Evolutionary conservation across 345 rosid species (phyloP).

Genomic region (Eucalyptus cloeziana): DNA sequence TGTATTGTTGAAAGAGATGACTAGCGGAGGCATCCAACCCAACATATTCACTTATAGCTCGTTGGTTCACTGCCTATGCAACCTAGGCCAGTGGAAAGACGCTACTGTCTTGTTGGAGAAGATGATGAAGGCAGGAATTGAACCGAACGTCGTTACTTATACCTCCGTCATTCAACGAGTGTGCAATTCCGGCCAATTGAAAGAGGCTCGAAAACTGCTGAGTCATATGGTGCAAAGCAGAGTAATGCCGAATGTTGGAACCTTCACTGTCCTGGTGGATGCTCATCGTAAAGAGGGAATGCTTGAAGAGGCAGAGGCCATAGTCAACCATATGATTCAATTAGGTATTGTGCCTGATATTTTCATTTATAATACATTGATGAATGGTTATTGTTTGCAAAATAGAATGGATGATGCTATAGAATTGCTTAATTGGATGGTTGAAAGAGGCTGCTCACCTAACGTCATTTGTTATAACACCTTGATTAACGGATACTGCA

Average conservation of each 20-base stretch:
- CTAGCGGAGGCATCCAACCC: too few relatives aligned
- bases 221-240: neutral
- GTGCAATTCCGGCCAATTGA: neutral
- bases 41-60: too few relatives aligned
- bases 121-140: too few relatives aligned
- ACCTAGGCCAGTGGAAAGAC: too few relatives aligned
- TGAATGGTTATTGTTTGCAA: neutral
- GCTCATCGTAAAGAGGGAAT: neutral
- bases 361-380: neutral
- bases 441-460: neutral
- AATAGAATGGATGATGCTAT: neutral
- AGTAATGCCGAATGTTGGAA: neutral
- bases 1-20: too few relatives aligned
- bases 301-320: neutral
- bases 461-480: neutral
- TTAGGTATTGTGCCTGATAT: neutral
- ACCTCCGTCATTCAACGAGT: neutral
- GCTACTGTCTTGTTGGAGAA: too few relatives aligned
- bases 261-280: neutral
- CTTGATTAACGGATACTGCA: neutral
- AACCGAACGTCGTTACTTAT: rapidly evolving
- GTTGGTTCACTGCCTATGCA: too few relatives aligned
- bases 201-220: neutral
- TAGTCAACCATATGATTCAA: neutral
- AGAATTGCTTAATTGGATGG: neutral